Evolutionary conservation across 768 basidiomycete species (phyloP), one percentile per base, ranked within the genome.

Genomic region (Kwoniella newhampshirensis): DNA sequence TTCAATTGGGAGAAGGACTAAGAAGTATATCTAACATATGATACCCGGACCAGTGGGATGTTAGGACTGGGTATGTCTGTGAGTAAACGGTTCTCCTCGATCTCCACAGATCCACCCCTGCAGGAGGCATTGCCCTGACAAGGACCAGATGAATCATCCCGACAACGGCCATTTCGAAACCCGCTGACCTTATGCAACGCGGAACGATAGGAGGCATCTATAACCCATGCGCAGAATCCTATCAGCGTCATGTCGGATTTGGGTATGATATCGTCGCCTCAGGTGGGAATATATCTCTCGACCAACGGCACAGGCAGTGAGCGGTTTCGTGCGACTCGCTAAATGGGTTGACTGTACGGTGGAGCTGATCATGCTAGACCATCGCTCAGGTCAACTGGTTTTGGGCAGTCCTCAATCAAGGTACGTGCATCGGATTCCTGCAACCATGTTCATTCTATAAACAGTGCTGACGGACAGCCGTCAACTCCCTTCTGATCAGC

Each of bases 1-100:
- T 42, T 27, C 9, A 15, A n/a, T 35, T 30, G 11, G 26, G 13
- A 13, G 15, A 28, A 5, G 13, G 7, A 37, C 3, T 25, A 7
- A 42, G 6, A 8, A 12, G 18, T 23, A 25, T 41, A 6, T 2
- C 11, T 53, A 6, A 15, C 26, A 18, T 32, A 6, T 6, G 32
- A 6, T 6, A 6, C 32, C 6, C 6, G 7, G 13, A 32, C 13
- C 32, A 54, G 52, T 37, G 52, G 52, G 1, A 54, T 54, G 4
- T 27, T 54, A 17, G 52, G 52, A 30, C 52, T 54, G 13, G 52
- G 41, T 7, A 44, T 43, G 28, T 44, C 27, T 2, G 52, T 54
- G 12, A 45, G 52, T 36, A 1, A 8, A 7, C 25, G n/a, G 7
- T 12, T 15, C 1, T n/a, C n/a, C n/a, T n/a, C n/a, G n/a, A n/a